Conservation (phyloP, 2,329 filamentous ascomycete species). For the Pseudogymnoascus sp. region DNA sequence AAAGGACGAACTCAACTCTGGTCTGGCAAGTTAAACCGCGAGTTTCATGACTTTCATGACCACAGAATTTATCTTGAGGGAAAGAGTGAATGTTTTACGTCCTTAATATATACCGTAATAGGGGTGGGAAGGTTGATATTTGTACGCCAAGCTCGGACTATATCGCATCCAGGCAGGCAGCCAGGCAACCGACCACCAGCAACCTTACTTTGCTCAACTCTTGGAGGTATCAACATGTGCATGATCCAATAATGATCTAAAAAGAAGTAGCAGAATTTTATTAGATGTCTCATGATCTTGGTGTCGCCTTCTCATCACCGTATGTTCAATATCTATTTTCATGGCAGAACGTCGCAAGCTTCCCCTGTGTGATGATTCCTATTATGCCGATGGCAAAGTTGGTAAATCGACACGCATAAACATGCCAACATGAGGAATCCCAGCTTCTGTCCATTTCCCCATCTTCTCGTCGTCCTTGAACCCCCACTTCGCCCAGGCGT, state of each 20-base stretch:
- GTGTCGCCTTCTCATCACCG: neutral
- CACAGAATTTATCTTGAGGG: neutral
- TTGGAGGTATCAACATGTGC: neutral
- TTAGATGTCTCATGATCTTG: neutral
- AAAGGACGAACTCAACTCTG: neutral
- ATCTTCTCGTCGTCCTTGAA: constrained; percentile 66
- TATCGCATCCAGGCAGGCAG: neutral
- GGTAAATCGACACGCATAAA: constrained; percentile 41
- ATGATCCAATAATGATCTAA: neutral
- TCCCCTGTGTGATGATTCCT: neutral
- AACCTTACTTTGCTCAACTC: neutral
- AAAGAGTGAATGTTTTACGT: neutral
- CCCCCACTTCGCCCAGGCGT: constrained; percentile 61
- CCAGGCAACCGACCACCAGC: neutral
- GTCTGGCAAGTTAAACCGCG: neutral
- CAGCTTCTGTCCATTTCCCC: constrained; percentile 76
- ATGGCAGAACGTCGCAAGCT: neutral
- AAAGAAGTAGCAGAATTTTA: neutral
- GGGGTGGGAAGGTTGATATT: neutral
- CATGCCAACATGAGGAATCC: constrained; percentile 81
- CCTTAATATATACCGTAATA: neutral
- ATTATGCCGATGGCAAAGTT: neutral
- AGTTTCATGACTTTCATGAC: neutral
- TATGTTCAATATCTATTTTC: neutral
- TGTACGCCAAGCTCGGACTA: neutral